Evolutionary conservation across 1,284 basidiomycete species (phyloP), one percentile per base, ranked within the genome.

Genomic region (Cryptococcus sp.): DNA sequence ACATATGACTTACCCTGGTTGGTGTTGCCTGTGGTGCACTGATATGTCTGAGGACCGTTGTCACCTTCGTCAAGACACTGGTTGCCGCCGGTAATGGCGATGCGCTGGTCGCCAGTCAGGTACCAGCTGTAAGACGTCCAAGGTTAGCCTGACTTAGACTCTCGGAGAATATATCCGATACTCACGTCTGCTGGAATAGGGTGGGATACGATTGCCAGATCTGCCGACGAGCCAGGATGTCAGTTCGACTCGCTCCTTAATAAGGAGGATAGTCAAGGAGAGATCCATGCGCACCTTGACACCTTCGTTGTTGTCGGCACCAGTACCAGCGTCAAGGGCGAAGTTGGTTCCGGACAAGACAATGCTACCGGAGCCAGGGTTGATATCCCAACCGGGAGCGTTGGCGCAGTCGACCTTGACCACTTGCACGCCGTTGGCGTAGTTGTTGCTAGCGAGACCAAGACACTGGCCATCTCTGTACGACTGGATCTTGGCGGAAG

Each of bases 31-130:
- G 64, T 59, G n/a, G 62, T 64, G 58, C 70, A 73, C 45, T 69
- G 57, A 55, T 66, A 73, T 8, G 67, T 71, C 57, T 73, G 70
- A n/a, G 61, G 57, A 29, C 68, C 68, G 43, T 68, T 61, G 41
- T 58, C 55, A 3, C 62, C 65, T 38, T 67, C 43, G 54, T 73
- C 72, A 11, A 73, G 62, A 59, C 72, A 73, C 54, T 69, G 70
- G 49, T 60, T 62, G 37, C 66, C 65, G 38, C 68, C 68, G 37
- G 63, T 72, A 40, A 73, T 64, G 46, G 72, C 70, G 46, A 75
- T 70, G 29, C 69, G 66, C 45, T 67, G 55, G 58, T 72, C 67
- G 53, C 44, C 61, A 38, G 69, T 68, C 22, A 66, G 52, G 47
- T 59, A 66, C 64, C 64, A 66, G 25, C 63, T 61, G 38, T 44